Conservation (phyloP, 768 basidiomycete genomes). For the Mycena epipterygia region DNA sequence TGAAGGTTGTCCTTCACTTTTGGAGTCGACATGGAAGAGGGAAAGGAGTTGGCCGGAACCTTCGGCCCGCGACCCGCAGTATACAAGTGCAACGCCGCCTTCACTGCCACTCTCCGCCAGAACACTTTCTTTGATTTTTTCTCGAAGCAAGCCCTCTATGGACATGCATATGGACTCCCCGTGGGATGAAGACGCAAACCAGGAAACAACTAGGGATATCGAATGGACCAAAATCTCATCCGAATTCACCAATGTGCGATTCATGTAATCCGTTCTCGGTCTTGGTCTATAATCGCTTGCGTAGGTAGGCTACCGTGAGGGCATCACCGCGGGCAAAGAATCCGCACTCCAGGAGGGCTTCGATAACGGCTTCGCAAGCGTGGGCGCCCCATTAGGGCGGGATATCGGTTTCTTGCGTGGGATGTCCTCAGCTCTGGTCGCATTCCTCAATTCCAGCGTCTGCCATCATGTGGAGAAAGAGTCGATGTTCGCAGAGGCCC, state of each 20-base stretch:
- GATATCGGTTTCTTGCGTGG: conserved; percentile 87
- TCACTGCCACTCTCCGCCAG: too few relatives aligned
- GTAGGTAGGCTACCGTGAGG: conserved; percentile 96
- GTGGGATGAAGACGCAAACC: conserved; percentile 67
- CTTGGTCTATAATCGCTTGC: conserved; percentile 4
- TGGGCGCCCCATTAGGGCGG: conserved; percentile 82
- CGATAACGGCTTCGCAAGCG: conserved; percentile 82
- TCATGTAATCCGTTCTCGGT: neutral
- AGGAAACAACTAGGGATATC: conserved; percentile 53
- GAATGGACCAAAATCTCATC: conserved; percentile 80
- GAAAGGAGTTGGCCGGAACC: too few relatives aligned
- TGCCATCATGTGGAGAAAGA: conserved; percentile 31
- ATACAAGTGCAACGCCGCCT: too few relatives aligned
- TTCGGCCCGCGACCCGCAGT: too few relatives aligned
- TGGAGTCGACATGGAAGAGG: too few relatives aligned
- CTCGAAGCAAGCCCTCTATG: neutral
- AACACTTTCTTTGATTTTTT: neutral
- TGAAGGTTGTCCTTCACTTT: too few relatives aligned
- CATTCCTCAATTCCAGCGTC: conserved; percentile 60
- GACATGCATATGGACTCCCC: conserved; percentile 50
- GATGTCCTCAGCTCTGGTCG: conserved; percentile 69
- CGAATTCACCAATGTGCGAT: conserved; percentile 76
- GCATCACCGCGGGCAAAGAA: conserved; percentile 94
- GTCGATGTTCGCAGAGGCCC: conserved; percentile 57
- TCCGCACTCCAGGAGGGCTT: conserved; percentile 90